Evolutionary conservation across 2,329 filamentous ascomycete species (phyloP), one percentile per base, ranked within the genome.

Genomic region (Penicillium sp.): DNA sequence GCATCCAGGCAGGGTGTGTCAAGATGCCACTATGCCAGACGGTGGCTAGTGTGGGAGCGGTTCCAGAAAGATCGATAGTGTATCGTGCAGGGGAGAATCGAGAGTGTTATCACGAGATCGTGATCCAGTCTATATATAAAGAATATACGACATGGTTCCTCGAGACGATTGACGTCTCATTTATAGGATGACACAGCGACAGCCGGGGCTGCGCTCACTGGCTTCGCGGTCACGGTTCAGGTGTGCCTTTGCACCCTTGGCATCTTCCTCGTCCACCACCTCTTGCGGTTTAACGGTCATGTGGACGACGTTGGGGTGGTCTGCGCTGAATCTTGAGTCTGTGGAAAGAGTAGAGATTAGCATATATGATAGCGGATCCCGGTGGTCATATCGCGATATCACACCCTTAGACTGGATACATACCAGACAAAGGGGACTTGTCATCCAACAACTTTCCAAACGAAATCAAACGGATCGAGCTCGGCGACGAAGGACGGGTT

Each of bases 281-380:
- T 96, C 92, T 73, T 93, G 90, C 2, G 93, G 93, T 70, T 91
- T 91, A 70, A 97, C 88, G 6, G 91, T 94, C 92, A 97, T 96
- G 78, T 97, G 93, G n/a, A 97, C 88, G 30, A 96, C 91, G 68
- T 96, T 96, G 8, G 91, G 87, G 12, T 84, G 82, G 65, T 92
- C 89, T 33, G 84, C 83, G 72, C 87, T 91, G 73, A 96, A 92
- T 64, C 88, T 90, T 72, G 91, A 93, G 68, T 93, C 92, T 96
- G 71, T 61, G 19, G n/a, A 15, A 6, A 24, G 10, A 7, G n/a
- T 33, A 26, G 13, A 22, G 2, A 12, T 55, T 30, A 55, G 53
- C n/a, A 55, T 22, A 9, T 15, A 17, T 26, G 15, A 12, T 33
- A 12, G 10, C 30, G 13, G 17, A 6, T 22, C 4, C 19, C 15